Percentiles rank a stretch among this genome's conserved stretches.
These are phyloP conservation scores for Botryotinia convoluta DNA, from an alignment of 2,329 filamentous ascomycete species.

Conservation along the genomic window DNA sequence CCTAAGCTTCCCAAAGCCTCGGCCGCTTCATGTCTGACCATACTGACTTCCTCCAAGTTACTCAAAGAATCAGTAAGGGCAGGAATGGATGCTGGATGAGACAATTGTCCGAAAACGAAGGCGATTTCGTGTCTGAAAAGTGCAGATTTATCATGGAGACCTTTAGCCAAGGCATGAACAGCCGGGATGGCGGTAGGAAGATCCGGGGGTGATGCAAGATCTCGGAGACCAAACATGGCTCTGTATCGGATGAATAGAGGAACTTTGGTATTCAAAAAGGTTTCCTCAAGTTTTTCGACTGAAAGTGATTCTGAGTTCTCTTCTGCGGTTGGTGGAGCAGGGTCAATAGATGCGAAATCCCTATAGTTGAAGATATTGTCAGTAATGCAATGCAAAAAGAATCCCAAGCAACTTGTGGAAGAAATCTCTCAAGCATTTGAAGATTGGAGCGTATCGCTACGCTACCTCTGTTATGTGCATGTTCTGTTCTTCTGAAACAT, in stretches of 20 bases:
- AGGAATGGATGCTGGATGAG: conserved; percentile 94
- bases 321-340: conserved; percentile 82
- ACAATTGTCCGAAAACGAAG: conserved; percentile 95
- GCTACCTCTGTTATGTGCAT: not conserved
- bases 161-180: conserved; percentile 78
- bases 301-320: conserved; percentile 65
- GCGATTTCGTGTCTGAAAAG: conserved; percentile 97
- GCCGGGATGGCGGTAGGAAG: conserved; percentile 87
- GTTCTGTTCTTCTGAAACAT: not conserved
- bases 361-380: conserved; percentile 47
- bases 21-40: conserved; percentile 97
- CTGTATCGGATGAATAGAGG: conserved; percentile 92
- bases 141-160: conserved; percentile 80
- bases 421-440: not conserved
- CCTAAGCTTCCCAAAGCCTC: conserved; percentile 93
- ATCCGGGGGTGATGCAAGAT: conserved; percentile 89
- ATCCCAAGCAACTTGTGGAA: not conserved
- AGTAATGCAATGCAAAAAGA: conserved; percentile 15
- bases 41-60: conserved; percentile 79
- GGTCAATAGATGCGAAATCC: conserved; percentile 93
- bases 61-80: conserved; percentile 76
- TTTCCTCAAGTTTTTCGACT: conserved; percentile 71
- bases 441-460: not conserved
- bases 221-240: conserved; percentile 95
- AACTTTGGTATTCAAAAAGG: conserved; percentile 72